These are phyloP conservation scores for Sporothrix sp. DNA, from an alignment of 2,329 filamentous ascomycete species.

Conservation along the genomic window DNA sequence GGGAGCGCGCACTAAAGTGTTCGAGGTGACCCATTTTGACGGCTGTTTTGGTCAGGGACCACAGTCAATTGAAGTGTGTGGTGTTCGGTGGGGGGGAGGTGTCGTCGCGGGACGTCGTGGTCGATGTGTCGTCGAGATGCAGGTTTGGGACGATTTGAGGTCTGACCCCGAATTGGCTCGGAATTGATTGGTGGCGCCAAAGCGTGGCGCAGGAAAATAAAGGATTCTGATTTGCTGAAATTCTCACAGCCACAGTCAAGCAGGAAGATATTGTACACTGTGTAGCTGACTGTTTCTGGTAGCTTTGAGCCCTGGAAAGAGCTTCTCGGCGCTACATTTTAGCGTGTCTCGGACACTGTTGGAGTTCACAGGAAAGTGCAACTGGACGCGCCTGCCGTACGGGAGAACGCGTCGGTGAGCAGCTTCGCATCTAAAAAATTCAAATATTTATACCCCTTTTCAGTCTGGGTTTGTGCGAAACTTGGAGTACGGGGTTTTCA, in stretches of 20 bases:
- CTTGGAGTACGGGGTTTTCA: no score
- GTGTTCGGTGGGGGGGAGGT: background rate
- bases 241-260: background rate
- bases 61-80: background rate
- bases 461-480: no score
- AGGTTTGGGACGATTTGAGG: background rate
- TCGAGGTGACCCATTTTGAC: constrained; percentile 35
- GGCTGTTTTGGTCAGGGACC: constrained; percentile 11
- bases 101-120: background rate
- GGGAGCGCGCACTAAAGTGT: constrained; percentile 31
- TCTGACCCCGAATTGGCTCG: constrained; percentile 15
- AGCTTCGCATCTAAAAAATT: background rate
- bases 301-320: background rate
- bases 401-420: constrained; percentile 10
- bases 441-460: background rate
- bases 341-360: background rate
- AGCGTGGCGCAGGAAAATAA: background rate
- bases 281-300: background rate
- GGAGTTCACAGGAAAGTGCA: background rate
- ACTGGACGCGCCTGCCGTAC: constrained; percentile 6
- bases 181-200: constrained; percentile 15
- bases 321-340: background rate
- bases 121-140: background rate
- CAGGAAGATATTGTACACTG: background rate
- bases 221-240: constrained; percentile 1